Evolutionary conservation across 805 yeast genomes (phyloP), one percentile per base, ranked within the genome.

Genomic region (Candida dajiaensis): DNA sequence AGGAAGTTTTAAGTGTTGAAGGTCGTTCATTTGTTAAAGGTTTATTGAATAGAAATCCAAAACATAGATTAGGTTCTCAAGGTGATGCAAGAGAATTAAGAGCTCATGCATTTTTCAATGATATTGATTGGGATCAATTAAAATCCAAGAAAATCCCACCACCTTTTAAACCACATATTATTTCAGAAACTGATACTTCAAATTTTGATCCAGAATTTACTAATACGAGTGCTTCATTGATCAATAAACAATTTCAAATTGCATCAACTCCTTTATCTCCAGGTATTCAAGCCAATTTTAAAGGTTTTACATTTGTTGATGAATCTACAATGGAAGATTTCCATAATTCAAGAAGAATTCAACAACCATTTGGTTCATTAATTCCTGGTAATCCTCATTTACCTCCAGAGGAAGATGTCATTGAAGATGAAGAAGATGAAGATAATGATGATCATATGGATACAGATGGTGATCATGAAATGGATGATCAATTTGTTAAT

Each of bases 151-250:
- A 83, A 59, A 79, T 92, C 10, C 95, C 96, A 38, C 99, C 99
- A 22, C 99, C 99, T 2, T 92, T 89, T 72, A 89, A 89, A 66
- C 99, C 99, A 3, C 97, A 89, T 63, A 77, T 94, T 53, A 71
- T 84, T 10, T 83, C 88, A 37, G 99, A 94, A 62, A 81, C 94
- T 2, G 99, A 94, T 66, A 92, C 97, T 3, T 87, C 96, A 4
- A 94, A 94, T 67, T 94, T 94, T 67, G 99, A 94, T 64, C 98
- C 99, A 6, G 98, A 94, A 67, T 94, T 94, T 68, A 94, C 99
- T 19, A 84, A 83, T 57, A 88, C 95, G 38, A 83, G 95, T 16
- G 89, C 97, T 0, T 83, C 95, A 9, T 82, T 82, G 36, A 78
- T 89, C 64, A 83, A 74, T 58, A 81, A 80, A 57, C 86, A 81